These are phyloP conservation scores for Saccharomyces pastorianus DNA, from an alignment of 1,139 yeast genomes.

Conservation along the genomic window DNA sequence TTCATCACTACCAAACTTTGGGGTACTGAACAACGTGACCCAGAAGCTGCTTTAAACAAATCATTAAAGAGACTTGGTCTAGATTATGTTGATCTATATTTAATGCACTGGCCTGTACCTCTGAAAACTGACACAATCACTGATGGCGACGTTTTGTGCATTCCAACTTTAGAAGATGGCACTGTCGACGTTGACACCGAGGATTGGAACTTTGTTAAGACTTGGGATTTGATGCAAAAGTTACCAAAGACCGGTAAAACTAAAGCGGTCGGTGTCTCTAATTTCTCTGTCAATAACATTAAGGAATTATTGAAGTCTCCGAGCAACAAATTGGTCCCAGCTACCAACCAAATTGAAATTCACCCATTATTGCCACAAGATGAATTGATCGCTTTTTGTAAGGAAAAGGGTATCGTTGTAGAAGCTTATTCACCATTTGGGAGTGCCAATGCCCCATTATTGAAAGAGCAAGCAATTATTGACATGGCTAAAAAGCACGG, in stretches of 20 bases:
- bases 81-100: slow-evolving; percentile 75
- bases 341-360: slow-evolving; percentile 63
- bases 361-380: slow-evolving; percentile 71
- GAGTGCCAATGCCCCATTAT: slow-evolving; percentile 55
- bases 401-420: slow-evolving; percentile 46
- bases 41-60: slow-evolving; percentile 49
- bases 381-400: slow-evolving; percentile 49
- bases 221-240: slow-evolving; percentile 64
- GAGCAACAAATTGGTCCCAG: slow-evolving; percentile 52
- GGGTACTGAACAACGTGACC: slow-evolving; percentile 57
- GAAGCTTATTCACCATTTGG: slow-evolving; percentile 84
- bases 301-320: slow-evolving; percentile 45
- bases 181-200: slow-evolving; percentile 34
- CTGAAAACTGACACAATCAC: slow-evolving; percentile 39
- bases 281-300: slow-evolving; percentile 51
- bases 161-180: slow-evolving; percentile 41
- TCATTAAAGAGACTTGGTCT: slow-evolving; percentile 61
- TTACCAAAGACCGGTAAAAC: slow-evolving; percentile 50
- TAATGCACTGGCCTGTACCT: slow-evolving; percentile 84
- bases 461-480: slow-evolving; percentile 42
- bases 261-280: slow-evolving; percentile 72
- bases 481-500: slow-evolving; percentile 49
- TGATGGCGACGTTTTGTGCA: slow-evolving; percentile 31
- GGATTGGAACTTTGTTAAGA: slow-evolving; percentile 55
- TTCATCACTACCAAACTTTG: slow-evolving; percentile 78